Conservation (phyloP, 805 yeast genomes). For the Starmerella asiatica region DNA sequence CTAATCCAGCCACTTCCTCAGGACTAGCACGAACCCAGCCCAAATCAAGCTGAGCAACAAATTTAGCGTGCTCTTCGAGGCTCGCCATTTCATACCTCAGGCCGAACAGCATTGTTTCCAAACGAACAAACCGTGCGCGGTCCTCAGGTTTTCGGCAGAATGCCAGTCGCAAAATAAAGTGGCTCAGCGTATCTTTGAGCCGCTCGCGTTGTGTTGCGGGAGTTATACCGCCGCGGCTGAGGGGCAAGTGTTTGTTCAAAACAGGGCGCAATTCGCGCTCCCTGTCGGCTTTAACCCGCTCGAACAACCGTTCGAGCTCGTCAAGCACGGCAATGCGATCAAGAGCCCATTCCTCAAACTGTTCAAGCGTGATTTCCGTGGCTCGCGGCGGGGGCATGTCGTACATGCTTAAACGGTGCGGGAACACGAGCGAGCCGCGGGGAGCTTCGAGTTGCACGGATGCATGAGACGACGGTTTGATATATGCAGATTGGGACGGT, state of each 20-base stretch:
- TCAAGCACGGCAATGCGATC: constrained; percentile 72
- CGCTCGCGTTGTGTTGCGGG: constrained; percentile 35
- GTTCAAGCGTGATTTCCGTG: constrained; percentile 77
- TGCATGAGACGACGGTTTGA: background rate
- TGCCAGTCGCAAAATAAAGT: constrained; percentile 73
- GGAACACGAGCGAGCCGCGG: constrained; percentile 25
- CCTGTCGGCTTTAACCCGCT: constrained; percentile 38
- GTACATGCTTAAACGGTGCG: constrained; percentile 61
- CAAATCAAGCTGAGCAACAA: constrained; percentile 51
- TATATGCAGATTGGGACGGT: background rate
- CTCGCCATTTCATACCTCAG: constrained; percentile 56
- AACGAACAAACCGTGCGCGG: constrained; percentile 60
- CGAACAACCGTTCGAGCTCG: constrained; percentile 62
- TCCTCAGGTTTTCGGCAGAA: constrained; percentile 75
- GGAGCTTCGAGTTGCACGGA: constrained; percentile 13
- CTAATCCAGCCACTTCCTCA: constrained; percentile 44
- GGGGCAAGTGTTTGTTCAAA: constrained; percentile 51
- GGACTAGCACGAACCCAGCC: constrained; percentile 57
- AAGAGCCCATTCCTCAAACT: constrained; percentile 92
- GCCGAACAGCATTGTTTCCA: constrained; percentile 63
- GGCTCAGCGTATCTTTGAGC: constrained; percentile 83
- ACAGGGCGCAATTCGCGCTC: constrained; percentile 54
- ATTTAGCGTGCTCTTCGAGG: constrained; percentile 51
- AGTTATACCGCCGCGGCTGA: constrained; percentile 26
- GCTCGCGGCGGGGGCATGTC: constrained; percentile 47